phyloP scores from a whole-genome alignment of 129 eudicot genomes.

The Saposhnikovia divaricata region DNA sequence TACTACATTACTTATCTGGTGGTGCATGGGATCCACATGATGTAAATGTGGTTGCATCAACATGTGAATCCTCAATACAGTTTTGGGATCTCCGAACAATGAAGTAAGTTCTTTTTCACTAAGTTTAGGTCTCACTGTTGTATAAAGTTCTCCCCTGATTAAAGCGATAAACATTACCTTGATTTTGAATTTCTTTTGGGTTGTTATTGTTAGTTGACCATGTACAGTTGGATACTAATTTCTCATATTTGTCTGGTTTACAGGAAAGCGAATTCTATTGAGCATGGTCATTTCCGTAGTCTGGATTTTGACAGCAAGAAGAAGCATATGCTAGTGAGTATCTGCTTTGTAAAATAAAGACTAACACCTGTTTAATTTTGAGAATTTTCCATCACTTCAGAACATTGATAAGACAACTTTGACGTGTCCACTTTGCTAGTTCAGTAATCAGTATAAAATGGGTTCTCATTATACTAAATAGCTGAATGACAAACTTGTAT shows the following conservation, averaged over 20 bases:
- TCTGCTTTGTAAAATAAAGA: background rate
- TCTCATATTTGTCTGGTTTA: slow-evolving; percentile 16
- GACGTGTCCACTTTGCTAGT: background rate
- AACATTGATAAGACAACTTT: background rate
- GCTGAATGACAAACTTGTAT: background rate
- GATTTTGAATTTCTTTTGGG: background rate
- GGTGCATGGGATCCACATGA: slow-evolving; percentile 99
- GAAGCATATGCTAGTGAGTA: slow-evolving; percentile 83
- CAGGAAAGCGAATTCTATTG: slow-evolving; percentile 84
- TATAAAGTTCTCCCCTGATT: background rate
- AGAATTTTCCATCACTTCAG: background rate
- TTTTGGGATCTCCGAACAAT: slow-evolving; percentile 91
- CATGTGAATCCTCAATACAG: slow-evolving; percentile 81
- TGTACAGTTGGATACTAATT: background rate
- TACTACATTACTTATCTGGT: slow-evolving; percentile 79
- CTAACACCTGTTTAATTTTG: background rate
- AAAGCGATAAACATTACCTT: background rate
- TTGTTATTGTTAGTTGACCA: background rate
- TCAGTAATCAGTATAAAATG: background rate
- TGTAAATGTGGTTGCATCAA: slow-evolving; percentile 59
- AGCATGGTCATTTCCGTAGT: slow-evolving; percentile 68
- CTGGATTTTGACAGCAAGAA: slow-evolving; percentile 79
- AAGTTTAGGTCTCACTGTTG: background rate
- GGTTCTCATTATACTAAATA: background rate
- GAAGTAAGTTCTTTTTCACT: slow-evolving; percentile 53